These are phyloP conservation scores for Nicotiana otophora DNA, from an alignment of 257 asterid species.

Conservation along the genomic window DNA sequence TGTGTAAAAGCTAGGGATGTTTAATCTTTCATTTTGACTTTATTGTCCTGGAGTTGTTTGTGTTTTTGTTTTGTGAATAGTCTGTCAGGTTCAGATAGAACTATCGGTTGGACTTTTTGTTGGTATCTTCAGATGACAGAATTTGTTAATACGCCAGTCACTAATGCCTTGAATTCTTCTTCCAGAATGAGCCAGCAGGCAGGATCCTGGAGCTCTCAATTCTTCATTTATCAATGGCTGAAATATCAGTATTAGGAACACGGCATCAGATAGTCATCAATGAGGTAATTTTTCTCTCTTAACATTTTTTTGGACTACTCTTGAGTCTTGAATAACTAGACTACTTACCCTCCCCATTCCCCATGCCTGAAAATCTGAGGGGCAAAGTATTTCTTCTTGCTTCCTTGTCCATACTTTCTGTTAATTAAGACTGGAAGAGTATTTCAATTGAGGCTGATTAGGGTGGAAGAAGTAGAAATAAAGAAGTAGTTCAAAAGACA, in stretches of 20 bases:
- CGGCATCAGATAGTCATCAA: constrained; percentile 89
- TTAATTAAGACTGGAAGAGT: background rate
- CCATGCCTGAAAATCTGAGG: background rate
- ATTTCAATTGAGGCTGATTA: background rate
- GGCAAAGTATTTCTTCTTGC: background rate
- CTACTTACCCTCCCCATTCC: background rate
- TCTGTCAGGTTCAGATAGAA: background rate
- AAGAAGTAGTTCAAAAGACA: background rate
- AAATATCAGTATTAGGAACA: constrained; percentile 76
- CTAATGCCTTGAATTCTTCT: constrained; percentile 14
- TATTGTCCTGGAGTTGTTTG: background rate
- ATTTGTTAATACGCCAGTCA: background rate
- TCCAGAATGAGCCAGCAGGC: constrained; percentile 73
- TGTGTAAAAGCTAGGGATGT: background rate
- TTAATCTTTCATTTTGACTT: background rate
- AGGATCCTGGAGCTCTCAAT: constrained; percentile 84
- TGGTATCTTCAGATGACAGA: background rate
- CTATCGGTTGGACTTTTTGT: background rate
- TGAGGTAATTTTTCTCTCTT: constrained; percentile 47
- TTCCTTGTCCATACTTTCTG: background rate
- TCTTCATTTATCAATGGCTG: constrained; percentile 94
- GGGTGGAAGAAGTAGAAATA: background rate
- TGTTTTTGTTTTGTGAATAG: background rate
- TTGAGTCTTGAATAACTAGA: background rate
- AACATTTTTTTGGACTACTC: background rate